phyloP scores from a whole-genome alignment of 2,329 filamentous ascomycete species.

The Capronia epimyces region DNA sequence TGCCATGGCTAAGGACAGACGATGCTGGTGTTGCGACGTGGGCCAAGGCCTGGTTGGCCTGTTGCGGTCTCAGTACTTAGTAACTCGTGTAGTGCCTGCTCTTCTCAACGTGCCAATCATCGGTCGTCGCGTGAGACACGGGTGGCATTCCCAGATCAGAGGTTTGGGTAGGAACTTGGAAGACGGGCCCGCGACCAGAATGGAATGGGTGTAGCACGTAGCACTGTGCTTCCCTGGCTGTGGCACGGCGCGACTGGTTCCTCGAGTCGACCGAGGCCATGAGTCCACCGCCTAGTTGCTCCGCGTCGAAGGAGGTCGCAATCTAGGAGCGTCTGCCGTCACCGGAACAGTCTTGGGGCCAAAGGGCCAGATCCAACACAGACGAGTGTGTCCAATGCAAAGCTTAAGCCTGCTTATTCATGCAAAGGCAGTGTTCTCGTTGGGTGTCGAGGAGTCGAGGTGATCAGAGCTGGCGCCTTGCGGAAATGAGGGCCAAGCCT shows the following conservation, averaged over 20 bases:
- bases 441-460: background rate
- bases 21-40: background rate
- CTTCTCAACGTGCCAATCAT: background rate
- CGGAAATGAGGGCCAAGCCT: slow-evolving; percentile 14
- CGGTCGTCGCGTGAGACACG: background rate
- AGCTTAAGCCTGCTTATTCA: background rate
- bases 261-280: background rate
- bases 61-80: background rate
- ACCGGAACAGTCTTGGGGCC: background rate
- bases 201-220: background rate
- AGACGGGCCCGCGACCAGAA: background rate
- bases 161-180: background rate
- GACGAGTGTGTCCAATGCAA: background rate
- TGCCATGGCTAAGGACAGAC: background rate
- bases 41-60: background rate
- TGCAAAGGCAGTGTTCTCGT: background rate
- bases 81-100: background rate
- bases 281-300: background rate
- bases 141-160: background rate
- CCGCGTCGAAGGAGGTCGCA: background rate
- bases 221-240: background rate
- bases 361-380: background rate
- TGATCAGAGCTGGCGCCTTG: slow-evolving; percentile 6
- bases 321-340: background rate
- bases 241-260: background rate